A percentile compares a stretch with the other conserved stretches of the same genome.
Evolutionary conservation across 176 grass and related monocot species (phyloP).

Genomic region (Ensete ventricosum): DNA sequence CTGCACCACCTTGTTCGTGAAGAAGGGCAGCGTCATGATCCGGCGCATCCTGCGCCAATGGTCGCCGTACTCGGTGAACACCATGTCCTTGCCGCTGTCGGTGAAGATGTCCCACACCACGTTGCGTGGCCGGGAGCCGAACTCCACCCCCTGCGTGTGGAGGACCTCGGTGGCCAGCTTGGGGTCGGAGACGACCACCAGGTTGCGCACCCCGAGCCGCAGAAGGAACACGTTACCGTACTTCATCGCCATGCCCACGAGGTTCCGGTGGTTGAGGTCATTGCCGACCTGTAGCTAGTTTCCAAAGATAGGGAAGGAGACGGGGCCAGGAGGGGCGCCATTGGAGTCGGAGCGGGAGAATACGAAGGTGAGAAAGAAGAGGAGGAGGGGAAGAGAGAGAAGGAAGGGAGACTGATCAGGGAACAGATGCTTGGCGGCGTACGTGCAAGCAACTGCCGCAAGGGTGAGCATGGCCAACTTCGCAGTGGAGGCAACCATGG

Average conservation of each 20-base stretch:
- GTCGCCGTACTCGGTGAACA: conserved; percentile 16
- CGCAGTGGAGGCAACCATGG: neutral
- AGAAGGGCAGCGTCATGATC: conserved; percentile 11
- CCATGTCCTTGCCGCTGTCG: conserved; percentile 13
- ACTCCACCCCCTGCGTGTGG: conserved; percentile 11
- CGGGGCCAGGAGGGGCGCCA: neutral
- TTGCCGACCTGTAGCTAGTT: conserved; percentile 13
- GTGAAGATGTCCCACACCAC: conserved; percentile 12
- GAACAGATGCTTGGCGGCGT: neutral
- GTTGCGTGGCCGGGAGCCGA: conserved; percentile 5
- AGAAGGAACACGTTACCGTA: neutral
- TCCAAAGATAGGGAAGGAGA: conserved; percentile 1
- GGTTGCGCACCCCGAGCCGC: neutral
- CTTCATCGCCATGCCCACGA: neutral
- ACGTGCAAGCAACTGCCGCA: neutral
- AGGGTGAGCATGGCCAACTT: neutral
- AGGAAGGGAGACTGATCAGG: neutral
- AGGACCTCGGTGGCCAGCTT: conserved; percentile 10
- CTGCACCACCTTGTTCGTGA: conserved; percentile 22
- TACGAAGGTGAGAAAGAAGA: neutral
- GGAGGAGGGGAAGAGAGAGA: neutral
- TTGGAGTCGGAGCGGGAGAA: neutral
- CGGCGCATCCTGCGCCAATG: conserved; percentile 16
- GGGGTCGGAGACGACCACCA: conserved; percentile 5
- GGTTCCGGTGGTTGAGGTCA: conserved; percentile 5